Base-by-base conservation (phyloP, 2,329 filamentous ascomycete species). In the Eutypa lata region DNA sequence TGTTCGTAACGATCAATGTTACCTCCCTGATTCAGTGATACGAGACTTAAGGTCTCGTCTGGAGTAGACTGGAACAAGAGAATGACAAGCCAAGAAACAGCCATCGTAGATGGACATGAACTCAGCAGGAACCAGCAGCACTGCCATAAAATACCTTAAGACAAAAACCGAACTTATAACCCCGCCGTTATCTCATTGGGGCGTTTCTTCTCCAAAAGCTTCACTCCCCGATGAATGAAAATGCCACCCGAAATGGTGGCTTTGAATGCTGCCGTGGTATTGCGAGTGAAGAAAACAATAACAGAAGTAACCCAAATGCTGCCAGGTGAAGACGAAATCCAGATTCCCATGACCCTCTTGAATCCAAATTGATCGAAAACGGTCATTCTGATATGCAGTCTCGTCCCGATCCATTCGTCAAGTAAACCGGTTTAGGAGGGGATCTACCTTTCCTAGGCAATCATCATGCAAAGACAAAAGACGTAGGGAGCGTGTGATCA, bases 401-500 rank as follows among this genome's bases (percentile, higher is more conserved):
- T 49, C 48, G 53, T 56, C 61, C 26, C 63, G 59, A 57, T 61
- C 58, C 61, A 56, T 62, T 60, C 57, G 58, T 61, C 7, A 48
- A 60, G 47, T 61, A 54, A 60, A 56, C 50, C 52, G 49, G 55
- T 57, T 57, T 56, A n/a, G 43, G 56, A 61, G 58, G 60, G 61
- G 59, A 44, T 69, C 65, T 64, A 67, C 65, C 64, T 37, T 60
- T 62, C 61, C 56, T 51, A 51, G 50, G 56, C 52, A 49, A 53
- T 55, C 51, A 53, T 63, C 62, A 52, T 66, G 59, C 63, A 62
- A 61, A 62, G 57, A 57, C 51, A 59, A 54, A 22, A 62, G 59
- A 63, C 63, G 56, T 60, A 57, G 59, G 61, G 59, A 64, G 60
- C 65, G 59, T 66, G 60, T 57, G 57, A 63, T 66, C 65, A 52